Evolutionary conservation across 2,329 filamentous ascomycete species (phyloP), one percentile per base, ranked within the genome.

Genomic region (Arthrobotrys sphaeroides): DNA sequence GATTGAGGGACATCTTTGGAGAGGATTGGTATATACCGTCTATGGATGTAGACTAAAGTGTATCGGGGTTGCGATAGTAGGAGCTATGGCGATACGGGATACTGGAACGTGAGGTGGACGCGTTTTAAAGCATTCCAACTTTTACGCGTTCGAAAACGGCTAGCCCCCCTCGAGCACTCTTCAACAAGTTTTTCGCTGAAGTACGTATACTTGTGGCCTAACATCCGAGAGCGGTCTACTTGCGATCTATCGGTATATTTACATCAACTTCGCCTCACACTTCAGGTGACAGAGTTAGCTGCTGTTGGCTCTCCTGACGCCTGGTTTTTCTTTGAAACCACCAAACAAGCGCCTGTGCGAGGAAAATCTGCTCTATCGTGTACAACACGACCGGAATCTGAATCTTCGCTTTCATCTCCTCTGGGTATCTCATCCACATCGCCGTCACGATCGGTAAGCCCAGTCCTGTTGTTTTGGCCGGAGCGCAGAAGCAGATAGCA

Each of bases 401-500:
- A 49, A 90, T 85, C 78, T 87, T 87, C 0, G 87, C 85, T 73
- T 87, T 84, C 18, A 87, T 85, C 40, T 87, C 82, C 45, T 87
- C 82, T 77, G 86, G 85, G 7, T 88, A 82, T 12, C 86, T 84
- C 12, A 84, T 83, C 84, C 89, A 92, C 87, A 92, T 91, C 72
- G 90, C 87, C 31, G 88, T 87, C 59, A 88, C 85, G 26, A 92
- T 81, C 0, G 90, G 90, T 5, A 92, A 90, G 0, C 90, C 90
- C 69, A 92, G 84, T 1, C 88, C 89, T 0, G 90, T 89, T 1
- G 90, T 91, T 82, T 93, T 93, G 12, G 90, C 90, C 0, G 90
- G 89, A 24, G 88, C 89, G 79, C 90, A 91, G 81, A 92, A 92
- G 78, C 90, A 91, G 12, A 91, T 87, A 0, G 90, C 89, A 57